These are phyloP conservation scores for Penicillium cosmopolitanum DNA, from an alignment of 495 filamentous ascomycete species.

Conservation along the genomic window DNA sequence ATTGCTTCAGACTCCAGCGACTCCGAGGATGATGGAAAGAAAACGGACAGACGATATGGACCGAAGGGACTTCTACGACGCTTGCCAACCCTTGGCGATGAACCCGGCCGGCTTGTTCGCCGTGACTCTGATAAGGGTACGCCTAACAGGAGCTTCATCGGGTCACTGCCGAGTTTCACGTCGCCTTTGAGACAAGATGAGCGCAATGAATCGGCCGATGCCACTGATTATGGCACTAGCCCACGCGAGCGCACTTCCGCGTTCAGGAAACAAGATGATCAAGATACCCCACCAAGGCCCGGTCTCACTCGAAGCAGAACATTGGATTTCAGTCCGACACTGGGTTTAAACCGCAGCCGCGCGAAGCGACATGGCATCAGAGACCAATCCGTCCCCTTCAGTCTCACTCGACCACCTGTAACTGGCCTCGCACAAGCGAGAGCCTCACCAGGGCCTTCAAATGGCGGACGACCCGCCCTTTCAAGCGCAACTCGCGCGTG, in stretches of 20 bases:
- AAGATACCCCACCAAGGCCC: conserved; percentile 14
- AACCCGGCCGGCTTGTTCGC: conserved; percentile 35
- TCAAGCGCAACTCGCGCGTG: conserved; percentile 46
- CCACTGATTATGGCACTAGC: conserved; percentile 17
- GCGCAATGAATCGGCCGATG: conserved; percentile 22
- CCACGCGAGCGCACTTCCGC: conserved; percentile 17
- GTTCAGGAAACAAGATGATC: conserved; percentile 16
- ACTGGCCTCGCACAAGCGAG: conserved; percentile 52
- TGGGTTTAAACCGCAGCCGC: conserved; percentile 31
- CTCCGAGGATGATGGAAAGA: conserved; percentile 44
- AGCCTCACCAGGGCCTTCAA: conserved; percentile 35
- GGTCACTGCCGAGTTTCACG: conserved; percentile 55
- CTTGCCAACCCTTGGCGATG: conserved; percentile 40
- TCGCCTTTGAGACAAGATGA: conserved; percentile 49
- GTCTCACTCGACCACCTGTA: conserved; percentile 43
- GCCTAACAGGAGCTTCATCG: conserved; percentile 33
- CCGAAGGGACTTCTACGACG: conserved; percentile 36
- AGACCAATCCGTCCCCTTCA: conserved; percentile 37
- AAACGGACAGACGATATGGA: conserved; percentile 34
- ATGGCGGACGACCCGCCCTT: conserved; percentile 25
- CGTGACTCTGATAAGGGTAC: conserved; percentile 36
- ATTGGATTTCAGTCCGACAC: conserved; percentile 32
- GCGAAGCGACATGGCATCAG: conserved; percentile 33
- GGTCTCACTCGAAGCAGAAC: conserved; percentile 25
- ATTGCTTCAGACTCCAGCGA: conserved; percentile 48